These are phyloP conservation scores for Parachaetomium inaequale DNA, from an alignment of 495 filamentous ascomycete genomes.

Conservation along the genomic window DNA sequence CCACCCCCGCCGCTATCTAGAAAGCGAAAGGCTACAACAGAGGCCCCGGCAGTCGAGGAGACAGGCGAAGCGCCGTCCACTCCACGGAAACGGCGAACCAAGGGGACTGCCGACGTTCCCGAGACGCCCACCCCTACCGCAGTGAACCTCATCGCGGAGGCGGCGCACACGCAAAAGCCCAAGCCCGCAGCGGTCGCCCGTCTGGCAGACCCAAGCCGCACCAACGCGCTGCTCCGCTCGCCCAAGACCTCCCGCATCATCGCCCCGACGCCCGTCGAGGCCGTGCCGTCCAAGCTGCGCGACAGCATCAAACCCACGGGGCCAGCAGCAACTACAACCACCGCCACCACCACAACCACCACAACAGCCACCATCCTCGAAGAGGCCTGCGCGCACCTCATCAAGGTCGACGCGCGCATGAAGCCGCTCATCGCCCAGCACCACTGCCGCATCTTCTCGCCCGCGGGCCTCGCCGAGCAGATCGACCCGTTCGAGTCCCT, in stretches of 20 bases:
- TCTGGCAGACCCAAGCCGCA: constrained; percentile 48
- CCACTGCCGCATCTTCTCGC: constrained; percentile 73
- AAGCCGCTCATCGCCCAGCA: constrained; percentile 68
- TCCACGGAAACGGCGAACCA: constrained; percentile 34
- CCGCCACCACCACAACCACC: constrained; percentile 59
- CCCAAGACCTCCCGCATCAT: constrained; percentile 70
- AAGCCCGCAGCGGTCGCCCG: constrained; percentile 40
- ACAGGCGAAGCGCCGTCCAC: constrained; percentile 31
- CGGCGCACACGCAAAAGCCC: constrained; percentile 27
- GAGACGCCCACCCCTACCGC: constrained; percentile 41
- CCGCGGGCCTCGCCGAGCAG: constrained; percentile 74
- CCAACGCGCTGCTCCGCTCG: constrained; percentile 75
- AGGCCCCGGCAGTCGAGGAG: constrained; percentile 3
- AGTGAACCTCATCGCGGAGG: constrained; percentile 34
- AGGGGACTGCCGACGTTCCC: constrained; percentile 25
- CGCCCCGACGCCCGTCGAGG: constrained; percentile 49
- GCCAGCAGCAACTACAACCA: constrained; percentile 59
- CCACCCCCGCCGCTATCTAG: constrained; percentile 22
- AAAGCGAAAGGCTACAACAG: constrained; percentile 39
- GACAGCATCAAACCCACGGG: background rate
- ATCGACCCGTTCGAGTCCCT: constrained; percentile 86
- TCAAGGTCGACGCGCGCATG: constrained; percentile 70
- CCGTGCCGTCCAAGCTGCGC: constrained; percentile 53
- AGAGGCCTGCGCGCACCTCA: constrained; percentile 72
- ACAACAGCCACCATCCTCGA: constrained; percentile 72